These are phyloP conservation scores for Pseudomonodictys pantanalensis DNA, from an alignment of 495 filamentous ascomycete genomes.

Conservation along the genomic window DNA sequence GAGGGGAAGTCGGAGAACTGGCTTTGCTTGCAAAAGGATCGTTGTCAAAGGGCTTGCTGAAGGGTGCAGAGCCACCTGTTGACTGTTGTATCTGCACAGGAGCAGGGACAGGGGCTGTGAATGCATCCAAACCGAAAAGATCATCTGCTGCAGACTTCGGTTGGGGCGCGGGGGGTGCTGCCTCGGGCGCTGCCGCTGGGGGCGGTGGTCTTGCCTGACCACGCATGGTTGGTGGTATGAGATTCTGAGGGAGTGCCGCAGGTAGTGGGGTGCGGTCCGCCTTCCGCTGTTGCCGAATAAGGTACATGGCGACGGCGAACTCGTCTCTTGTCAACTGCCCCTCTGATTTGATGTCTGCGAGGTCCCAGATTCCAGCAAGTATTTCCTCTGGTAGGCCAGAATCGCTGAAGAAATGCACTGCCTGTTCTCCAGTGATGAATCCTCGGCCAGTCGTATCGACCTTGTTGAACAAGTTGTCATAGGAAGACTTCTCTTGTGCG, in stretches of 20 bases:
- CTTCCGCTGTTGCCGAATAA: slow-evolving; percentile 84
- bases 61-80: slow-evolving; percentile 62
- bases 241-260: slow-evolving; percentile 67
- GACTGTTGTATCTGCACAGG: slow-evolving; percentile 63
- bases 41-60: slow-evolving; percentile 45
- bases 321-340: slow-evolving; percentile 82
- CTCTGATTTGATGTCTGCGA: slow-evolving; percentile 89
- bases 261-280: slow-evolving; percentile 60
- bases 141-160: slow-evolving; percentile 84
- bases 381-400: slow-evolving; percentile 85
- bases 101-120: slow-evolving; percentile 52
- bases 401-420: slow-evolving; percentile 91
- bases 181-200: slow-evolving; percentile 41
- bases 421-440: slow-evolving; percentile 87
- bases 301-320: slow-evolving; percentile 96
- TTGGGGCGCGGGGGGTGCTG: slow-evolving; percentile 45
- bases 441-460: slow-evolving; percentile 77
- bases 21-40: slow-evolving; percentile 59
- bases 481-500: slow-evolving; percentile 77
- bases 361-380: slow-evolving; percentile 95
- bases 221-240: slow-evolving; percentile 89
- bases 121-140: slow-evolving; percentile 80
- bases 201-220: slow-evolving; percentile 55
- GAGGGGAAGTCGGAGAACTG: slow-evolving; percentile 51
- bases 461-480: slow-evolving; percentile 77